Conservation (phyloP, 2,329 filamentous ascomycete species). For the Penicillium sumatraense region DNA sequence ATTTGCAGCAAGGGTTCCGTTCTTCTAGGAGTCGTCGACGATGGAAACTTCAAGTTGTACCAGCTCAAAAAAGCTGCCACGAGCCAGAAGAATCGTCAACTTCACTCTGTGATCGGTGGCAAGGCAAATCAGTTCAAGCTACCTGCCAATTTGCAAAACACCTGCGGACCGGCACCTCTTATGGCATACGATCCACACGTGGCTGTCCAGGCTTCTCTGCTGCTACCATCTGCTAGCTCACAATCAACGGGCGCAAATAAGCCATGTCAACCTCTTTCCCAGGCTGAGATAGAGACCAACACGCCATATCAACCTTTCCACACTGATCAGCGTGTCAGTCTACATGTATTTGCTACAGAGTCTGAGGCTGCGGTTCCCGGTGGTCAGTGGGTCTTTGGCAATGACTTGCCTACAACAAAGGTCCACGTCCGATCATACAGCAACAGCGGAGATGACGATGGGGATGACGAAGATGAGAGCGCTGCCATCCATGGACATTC, state of each 20-base stretch:
- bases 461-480: constrained; percentile 36
- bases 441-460: constrained; percentile 44
- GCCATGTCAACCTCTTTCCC: constrained; percentile 61
- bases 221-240: constrained; percentile 43
- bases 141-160: constrained; percentile 64
- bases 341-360: constrained; percentile 65
- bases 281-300: constrained; percentile 95
- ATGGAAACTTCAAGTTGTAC: constrained; percentile 51
- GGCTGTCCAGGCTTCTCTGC: constrained; percentile 45
- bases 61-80: constrained; percentile 48
- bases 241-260: constrained; percentile 46
- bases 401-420: constrained; percentile 53
- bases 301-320: constrained; percentile 96
- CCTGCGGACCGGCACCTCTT: constrained; percentile 61
- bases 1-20: constrained; percentile 47
- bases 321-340: constrained; percentile 80
- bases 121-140: constrained; percentile 71
- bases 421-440: constrained; percentile 52
- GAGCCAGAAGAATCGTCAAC: constrained; percentile 58
- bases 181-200: constrained; percentile 58
- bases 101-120: constrained; percentile 57
- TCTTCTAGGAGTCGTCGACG: constrained; percentile 51
- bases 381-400: constrained; percentile 59
- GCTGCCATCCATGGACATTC: constrained; percentile 32
- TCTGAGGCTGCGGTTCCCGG: constrained; percentile 38